These are phyloP conservation scores for Suillus paluster DNA, from an alignment of 768 basidiomycete genomes.

Conservation along the genomic window DNA sequence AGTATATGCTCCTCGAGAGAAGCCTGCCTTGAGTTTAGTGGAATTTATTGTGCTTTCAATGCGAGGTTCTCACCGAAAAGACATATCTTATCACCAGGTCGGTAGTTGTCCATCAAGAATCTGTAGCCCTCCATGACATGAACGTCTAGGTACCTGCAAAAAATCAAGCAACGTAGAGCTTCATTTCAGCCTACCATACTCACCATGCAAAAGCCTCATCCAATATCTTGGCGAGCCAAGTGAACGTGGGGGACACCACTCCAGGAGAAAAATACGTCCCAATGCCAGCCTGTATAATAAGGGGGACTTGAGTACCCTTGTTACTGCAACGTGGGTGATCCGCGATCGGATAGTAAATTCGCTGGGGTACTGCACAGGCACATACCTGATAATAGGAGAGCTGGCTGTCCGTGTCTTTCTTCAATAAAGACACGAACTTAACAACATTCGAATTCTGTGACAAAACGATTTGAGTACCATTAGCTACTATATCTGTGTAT, in stretches of 20 bases:
- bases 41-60: background rate
- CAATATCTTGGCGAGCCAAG: constrained; percentile 60
- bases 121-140: constrained; percentile 79
- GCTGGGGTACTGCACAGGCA: background rate
- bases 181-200: constrained; percentile 13
- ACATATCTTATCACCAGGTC: constrained; percentile 73
- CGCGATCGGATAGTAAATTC: background rate
- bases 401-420: constrained; percentile 61
- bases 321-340: background rate
- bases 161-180: background rate
- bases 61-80: constrained; percentile 57
- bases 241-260: constrained; percentile 63
- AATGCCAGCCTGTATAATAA: constrained; percentile 44
- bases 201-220: constrained; percentile 80
- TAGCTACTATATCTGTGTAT: background rate
- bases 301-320: background rate
- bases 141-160: constrained; percentile 62
- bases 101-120: constrained; percentile 81
- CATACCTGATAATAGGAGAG: constrained; percentile 74
- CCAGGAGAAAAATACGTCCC: constrained; percentile 63
- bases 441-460: constrained; percentile 71
- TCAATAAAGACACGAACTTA: constrained; percentile 68
- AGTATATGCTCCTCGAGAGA: constrained; percentile 74
- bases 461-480: background rate
- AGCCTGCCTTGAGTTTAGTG: constrained; percentile 50